These are phyloP conservation scores for Euclidium syriacum DNA, from an alignment of 345 rosid species.

Conservation along the genomic window DNA sequence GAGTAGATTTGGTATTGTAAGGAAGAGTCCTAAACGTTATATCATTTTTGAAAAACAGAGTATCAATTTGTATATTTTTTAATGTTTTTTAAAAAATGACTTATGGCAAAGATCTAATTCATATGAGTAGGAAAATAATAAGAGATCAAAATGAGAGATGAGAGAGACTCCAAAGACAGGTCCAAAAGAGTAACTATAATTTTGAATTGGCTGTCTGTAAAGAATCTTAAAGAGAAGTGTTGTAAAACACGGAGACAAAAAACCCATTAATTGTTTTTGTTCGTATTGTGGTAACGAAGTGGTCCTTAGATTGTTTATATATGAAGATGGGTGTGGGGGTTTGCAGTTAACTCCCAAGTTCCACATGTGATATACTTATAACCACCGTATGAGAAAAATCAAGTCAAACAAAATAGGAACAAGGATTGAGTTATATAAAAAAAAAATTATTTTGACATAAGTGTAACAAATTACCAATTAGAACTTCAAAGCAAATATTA, in stretches of 20 bases:
- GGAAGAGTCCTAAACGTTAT: too few species aligned
- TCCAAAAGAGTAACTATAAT: background rate
- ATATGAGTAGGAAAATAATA: background rate
- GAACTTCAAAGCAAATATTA: too few species aligned
- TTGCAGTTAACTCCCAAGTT: background rate
- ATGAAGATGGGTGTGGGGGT: background rate
- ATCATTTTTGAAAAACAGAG: too few species aligned
- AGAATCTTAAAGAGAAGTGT: background rate
- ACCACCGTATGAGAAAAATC: too few species aligned
- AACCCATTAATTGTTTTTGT: background rate
- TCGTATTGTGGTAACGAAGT: background rate
- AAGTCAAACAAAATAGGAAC: too few species aligned
- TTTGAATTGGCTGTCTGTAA: background rate
- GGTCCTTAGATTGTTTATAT: background rate
- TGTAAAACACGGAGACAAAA: background rate
- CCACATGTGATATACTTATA: background rate
- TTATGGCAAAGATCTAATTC: too few species aligned
- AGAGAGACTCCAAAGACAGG: background rate
- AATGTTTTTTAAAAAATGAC: too few species aligned
- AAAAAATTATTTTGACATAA: too few species aligned
- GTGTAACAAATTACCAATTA: too few species aligned
- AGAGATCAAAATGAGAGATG: background rate
- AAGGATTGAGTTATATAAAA: too few species aligned
- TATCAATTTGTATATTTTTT: too few species aligned
- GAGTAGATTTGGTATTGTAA: too few species aligned